Conservation (phyloP, 768 basidiomycete species). For the Tephrocybe sp. region DNA sequence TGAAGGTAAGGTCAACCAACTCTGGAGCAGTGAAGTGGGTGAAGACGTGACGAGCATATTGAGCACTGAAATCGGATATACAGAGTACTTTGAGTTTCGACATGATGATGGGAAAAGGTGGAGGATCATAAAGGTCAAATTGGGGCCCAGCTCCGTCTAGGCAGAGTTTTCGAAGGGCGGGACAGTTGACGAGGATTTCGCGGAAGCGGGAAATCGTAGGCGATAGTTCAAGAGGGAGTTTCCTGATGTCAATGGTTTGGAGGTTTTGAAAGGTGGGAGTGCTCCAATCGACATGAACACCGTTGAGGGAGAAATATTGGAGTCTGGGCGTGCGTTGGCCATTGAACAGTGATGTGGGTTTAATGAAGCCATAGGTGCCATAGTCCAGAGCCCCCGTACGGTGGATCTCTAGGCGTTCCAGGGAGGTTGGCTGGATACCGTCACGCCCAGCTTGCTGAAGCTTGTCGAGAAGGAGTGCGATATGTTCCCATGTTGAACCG, state of each 20-base stretch:
- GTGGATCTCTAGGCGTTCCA: constrained; percentile 70
- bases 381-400: constrained; percentile 50
- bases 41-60: constrained; percentile 47
- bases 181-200: constrained; percentile 48
- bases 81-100: constrained; percentile 50
- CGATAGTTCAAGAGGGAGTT: constrained; percentile 51
- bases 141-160: constrained; percentile 65
- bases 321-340: constrained; percentile 46
- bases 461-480: constrained; percentile 49
- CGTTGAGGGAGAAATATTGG: constrained; percentile 52
- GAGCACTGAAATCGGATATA: constrained; percentile 53
- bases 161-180: constrained; percentile 51
- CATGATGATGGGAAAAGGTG: constrained; percentile 41
- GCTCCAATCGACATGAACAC: constrained; percentile 63
- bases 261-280: constrained; percentile 50
- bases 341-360: constrained; percentile 47
- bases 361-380: constrained; percentile 30
- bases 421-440: constrained; percentile 32
- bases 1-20: constrained; percentile 56
- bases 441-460: constrained; percentile 36
- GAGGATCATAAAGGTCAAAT: constrained; percentile 24
- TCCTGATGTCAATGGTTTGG: constrained; percentile 64
- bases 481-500: constrained; percentile 55
- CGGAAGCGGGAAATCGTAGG: constrained; percentile 54
- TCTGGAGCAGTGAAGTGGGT: constrained; percentile 56